phyloP scores from a whole-genome alignment of 2,329 filamentous ascomycete genomes.

The Alternaria brassicicola region DNA sequence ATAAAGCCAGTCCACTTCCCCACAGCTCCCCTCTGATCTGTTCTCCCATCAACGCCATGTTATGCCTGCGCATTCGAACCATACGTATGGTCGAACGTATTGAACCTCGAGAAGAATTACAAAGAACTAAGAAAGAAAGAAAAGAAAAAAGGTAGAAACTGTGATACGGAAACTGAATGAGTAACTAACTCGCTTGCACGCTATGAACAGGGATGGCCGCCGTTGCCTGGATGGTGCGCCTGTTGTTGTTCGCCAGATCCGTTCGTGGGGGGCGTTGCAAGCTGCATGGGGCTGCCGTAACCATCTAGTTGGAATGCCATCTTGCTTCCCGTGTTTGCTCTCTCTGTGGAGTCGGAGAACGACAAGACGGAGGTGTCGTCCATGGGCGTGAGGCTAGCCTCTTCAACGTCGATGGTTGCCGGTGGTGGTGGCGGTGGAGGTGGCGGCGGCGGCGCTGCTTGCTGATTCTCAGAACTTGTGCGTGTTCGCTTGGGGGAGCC shows the following conservation, averaged over 20 bases:
- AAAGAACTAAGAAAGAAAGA: slow-evolving; percentile 7
- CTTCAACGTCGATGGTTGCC: slow-evolving; percentile 40
- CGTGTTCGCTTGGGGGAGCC: slow-evolving; percentile 44
- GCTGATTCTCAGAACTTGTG: slow-evolving; percentile 43
- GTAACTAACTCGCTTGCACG: background rate
- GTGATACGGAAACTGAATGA: slow-evolving; percentile 5
- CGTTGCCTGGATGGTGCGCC: background rate
- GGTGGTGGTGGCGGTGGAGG: slow-evolving; percentile 49
- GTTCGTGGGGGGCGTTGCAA: slow-evolving; percentile 53
- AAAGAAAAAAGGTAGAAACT: too few species aligned
- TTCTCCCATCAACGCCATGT: slow-evolving; percentile 6
- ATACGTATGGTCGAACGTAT: background rate
- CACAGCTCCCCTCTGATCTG: background rate
- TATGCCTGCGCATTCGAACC: slow-evolving; percentile 4
- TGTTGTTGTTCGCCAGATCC: slow-evolving; percentile 33
- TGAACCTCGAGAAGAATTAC: slow-evolving; percentile 4
- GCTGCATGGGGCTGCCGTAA: slow-evolving; percentile 49
- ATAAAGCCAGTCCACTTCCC: background rate
- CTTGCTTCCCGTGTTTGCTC: slow-evolving; percentile 13
- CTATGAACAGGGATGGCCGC: background rate
- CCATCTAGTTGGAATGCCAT: slow-evolving; percentile 11
- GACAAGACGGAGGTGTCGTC: slow-evolving; percentile 28
- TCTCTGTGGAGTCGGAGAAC: slow-evolving; percentile 23
- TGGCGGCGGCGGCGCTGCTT: slow-evolving; percentile 52
- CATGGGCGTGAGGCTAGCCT: slow-evolving; percentile 29